A percentile compares a stretch with the other conserved stretches of the same genome.
Evolutionary conservation across 1,139 yeast genomes (phyloP).

Genomic region (Meyerozyma carpophila): DNA sequence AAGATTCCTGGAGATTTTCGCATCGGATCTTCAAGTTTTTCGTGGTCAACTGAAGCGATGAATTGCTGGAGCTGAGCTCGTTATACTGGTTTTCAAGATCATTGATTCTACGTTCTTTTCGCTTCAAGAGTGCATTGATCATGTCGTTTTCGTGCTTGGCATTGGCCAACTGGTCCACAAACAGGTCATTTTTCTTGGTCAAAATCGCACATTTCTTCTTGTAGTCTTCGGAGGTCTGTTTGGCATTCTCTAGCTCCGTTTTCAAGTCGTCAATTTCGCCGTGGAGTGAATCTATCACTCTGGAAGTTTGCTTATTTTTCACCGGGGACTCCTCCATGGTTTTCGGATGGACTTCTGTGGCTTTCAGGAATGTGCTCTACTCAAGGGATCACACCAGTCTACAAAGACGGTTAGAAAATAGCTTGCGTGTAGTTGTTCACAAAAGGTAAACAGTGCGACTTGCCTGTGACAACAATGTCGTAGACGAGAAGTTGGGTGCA

Average conservation of each 20-base stretch:
- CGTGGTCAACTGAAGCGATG: conserved; percentile 40
- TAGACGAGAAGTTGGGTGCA: background rate
- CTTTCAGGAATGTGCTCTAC: background rate
- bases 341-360: background rate
- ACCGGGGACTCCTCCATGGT: conserved; percentile 1
- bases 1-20: conserved; percentile 44
- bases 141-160: conserved; percentile 69
- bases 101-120: conserved; percentile 59
- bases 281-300: conserved; percentile 56
- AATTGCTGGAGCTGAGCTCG: conserved; percentile 40
- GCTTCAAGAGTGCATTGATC: conserved; percentile 53
- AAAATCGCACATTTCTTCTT: conserved; percentile 45
- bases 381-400: conserved; percentile 1
- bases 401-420: conserved; percentile 1
- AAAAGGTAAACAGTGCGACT: conserved; percentile 2
- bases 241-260: conserved; percentile 42
- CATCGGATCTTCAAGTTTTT: conserved; percentile 47
- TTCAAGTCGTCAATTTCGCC: conserved; percentile 48
- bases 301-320: conserved; percentile 32
- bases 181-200: conserved; percentile 49
- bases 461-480: conserved; percentile 1
- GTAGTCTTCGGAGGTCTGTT: conserved; percentile 31
- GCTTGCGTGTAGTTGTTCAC: background rate
- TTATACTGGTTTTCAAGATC: conserved; percentile 57
- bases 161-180: conserved; percentile 63